Percentiles rank a stretch among this genome's conserved stretches.
phyloP scores from a whole-genome alignment of 176 grass and related monocot genomes.

The Oryza glumipatula region DNA sequence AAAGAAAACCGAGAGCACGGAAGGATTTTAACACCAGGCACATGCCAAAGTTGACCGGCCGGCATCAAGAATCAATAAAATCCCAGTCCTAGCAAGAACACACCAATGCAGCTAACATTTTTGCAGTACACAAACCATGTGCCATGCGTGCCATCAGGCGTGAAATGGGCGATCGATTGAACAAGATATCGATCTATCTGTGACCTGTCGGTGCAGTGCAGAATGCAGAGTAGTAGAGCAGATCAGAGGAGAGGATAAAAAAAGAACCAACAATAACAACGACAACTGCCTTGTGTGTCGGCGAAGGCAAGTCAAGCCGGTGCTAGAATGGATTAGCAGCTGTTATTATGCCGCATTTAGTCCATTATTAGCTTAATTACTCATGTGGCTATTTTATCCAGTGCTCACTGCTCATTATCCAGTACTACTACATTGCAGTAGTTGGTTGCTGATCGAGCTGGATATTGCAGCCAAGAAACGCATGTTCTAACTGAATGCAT shows the following conservation, averaged over 20 bases:
- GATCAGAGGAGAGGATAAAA: background rate
- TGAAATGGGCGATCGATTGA: background rate
- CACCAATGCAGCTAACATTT: background rate
- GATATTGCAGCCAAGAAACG: background rate
- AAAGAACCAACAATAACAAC: background rate
- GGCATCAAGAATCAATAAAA: background rate
- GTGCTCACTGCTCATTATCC: background rate
- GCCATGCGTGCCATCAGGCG: background rate
- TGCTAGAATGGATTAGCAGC: background rate
- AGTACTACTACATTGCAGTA: background rate
- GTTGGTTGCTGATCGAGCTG: slow-evolving; percentile 1
- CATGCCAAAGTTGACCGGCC: background rate
- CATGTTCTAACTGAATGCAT: background rate
- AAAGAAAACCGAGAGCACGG: background rate
- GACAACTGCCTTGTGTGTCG: background rate
- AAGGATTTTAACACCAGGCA: background rate
- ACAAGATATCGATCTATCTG: background rate
- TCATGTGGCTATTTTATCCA: background rate
- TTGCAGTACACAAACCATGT: background rate
- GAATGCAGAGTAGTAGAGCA: background rate
- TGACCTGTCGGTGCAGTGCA: background rate
- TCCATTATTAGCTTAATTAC: background rate
- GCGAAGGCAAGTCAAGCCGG: slow-evolving; percentile 13
- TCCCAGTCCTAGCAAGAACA: background rate
- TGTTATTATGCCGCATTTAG: background rate